phyloP scores from a whole-genome alignment of 2,329 filamentous ascomycete species.

The Ophiostoma triangulosporum region DNA sequence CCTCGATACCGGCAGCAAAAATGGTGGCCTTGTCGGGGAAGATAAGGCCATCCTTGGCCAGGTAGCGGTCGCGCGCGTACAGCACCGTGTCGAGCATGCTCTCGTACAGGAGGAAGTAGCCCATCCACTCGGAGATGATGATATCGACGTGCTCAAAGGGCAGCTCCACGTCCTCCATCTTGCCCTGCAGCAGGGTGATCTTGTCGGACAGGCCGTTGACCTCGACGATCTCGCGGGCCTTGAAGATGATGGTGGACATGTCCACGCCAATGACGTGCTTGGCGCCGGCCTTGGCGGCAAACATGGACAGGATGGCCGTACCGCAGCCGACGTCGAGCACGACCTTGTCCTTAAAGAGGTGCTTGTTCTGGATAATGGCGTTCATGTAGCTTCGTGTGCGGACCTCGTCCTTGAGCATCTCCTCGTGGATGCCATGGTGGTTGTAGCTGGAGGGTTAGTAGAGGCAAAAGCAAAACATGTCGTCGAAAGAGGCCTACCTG shows the following conservation, averaged over 20 bases:
- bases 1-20: conserved; percentile 92
- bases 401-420: conserved; percentile 99
- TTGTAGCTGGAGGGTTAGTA: conserved; percentile 57
- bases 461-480: not conserved
- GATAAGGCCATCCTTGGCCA: conserved; percentile 76
- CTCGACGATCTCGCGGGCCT: conserved; percentile 88
- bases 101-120: conserved; percentile 97
- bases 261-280: conserved; percentile 98
- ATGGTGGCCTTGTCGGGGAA: conserved; percentile 99
- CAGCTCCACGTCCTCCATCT: conserved; percentile 97
- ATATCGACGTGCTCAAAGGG: conserved; percentile 96
- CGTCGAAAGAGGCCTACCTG: conserved; percentile 44
- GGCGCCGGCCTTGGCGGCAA: conserved; percentile 87
- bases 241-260: conserved; percentile 99
- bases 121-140: conserved; percentile 99
- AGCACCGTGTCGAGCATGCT: conserved; percentile 97
- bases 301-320: conserved; percentile 98
- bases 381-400: conserved; percentile 95
- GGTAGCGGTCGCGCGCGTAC: conserved; percentile 87
- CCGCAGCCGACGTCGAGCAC: conserved; percentile 96
- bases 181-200: conserved; percentile 95
- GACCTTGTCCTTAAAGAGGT: conserved; percentile 80
- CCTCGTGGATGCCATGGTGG: conserved; percentile 96
- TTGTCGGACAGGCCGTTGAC: conserved; percentile 86
- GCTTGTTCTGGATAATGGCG: conserved; percentile 91